Base-by-base conservation (phyloP, 495 filamentous ascomycete species). In the Mytilinidion resinicola region DNA sequence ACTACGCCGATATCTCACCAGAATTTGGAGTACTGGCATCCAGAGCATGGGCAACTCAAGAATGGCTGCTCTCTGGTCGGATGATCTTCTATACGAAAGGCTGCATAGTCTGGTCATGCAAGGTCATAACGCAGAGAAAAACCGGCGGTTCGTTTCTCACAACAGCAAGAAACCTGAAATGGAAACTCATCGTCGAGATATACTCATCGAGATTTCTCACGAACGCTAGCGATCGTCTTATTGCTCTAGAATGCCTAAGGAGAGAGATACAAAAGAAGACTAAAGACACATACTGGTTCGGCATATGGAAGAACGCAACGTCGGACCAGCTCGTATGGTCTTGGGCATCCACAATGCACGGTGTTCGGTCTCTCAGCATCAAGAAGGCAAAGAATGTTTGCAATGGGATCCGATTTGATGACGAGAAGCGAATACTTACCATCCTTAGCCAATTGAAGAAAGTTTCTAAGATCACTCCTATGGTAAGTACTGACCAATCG, bases 331-430 rank as follows among this genome's bases (percentile, higher is more conserved):
- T 61, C 21, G 25, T 61, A 12, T 61, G 59, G 59, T 54, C 59
- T 17, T 61, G 59, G 59, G 59, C 59, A n/a, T 56, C 52, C n/a
- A 56, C 59, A n/a, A 61, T 46, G 36, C 53, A 56, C 44, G 53
- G 52, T 10, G 36, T 61, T 12, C 53, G 53, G 14, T 61, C 56
- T 17, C 34, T 56, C 35, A 38, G 51, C 20, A 56, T 56, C 1
- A 42, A 61, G 35, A 51, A 52, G 17, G 46, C 53, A 17, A 56
- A 56, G 36, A 61, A 61, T 36, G 19, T 37, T 14, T 61, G 53
- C 35, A 43, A 52, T 12, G n/a, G 14, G 35, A 25, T 61, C 25
- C 42, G 38, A 10, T 61, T 56, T 39, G 46, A 61, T 30, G 35
- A 56, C 11, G 17, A 39, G 11, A 41, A 51, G 17, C 34, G 46